phyloP scores from a whole-genome alignment of 2,329 filamentous ascomycete genomes.

The Paecilomyces variotii region DNA sequence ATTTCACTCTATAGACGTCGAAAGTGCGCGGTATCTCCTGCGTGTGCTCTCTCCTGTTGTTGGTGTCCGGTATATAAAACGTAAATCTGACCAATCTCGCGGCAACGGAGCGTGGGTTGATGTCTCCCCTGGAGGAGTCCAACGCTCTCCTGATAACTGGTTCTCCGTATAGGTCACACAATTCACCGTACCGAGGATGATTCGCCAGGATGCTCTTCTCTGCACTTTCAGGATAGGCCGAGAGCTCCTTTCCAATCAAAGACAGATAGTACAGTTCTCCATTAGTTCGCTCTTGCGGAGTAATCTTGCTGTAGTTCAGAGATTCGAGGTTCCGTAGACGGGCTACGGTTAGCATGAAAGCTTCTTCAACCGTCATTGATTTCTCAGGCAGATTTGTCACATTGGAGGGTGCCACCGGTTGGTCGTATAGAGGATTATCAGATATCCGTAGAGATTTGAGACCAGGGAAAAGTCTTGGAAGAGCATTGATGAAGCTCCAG shows the following conservation, averaged over 20 bases:
- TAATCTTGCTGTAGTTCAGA: constrained; percentile 56
- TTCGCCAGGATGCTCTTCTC: constrained; percentile 46
- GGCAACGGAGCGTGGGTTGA: constrained; percentile 75
- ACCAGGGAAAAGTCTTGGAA: constrained; percentile 62
- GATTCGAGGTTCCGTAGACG: constrained; percentile 59
- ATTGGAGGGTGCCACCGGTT: constrained; percentile 24
- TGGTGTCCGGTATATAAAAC: constrained; percentile 45
- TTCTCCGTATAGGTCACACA: constrained; percentile 70
- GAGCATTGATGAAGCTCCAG: constrained; percentile 67
- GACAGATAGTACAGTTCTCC: constrained; percentile 92
- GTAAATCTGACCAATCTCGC: constrained; percentile 60
- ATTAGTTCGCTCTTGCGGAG: constrained; percentile 66
- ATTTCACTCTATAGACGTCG: constrained; percentile 74
- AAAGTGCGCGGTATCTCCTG: constrained; percentile 64
- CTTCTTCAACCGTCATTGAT: constrained; percentile 58
- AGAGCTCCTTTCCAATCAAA: constrained; percentile 70
- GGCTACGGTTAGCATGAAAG: constrained; percentile 80
- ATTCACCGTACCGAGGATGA: constrained; percentile 64
- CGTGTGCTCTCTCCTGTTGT: constrained; percentile 10
- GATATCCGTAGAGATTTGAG: constrained; percentile 69
- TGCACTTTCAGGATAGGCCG: constrained; percentile 32
- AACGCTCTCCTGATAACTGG: constrained; percentile 54
- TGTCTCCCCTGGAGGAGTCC: constrained; percentile 22
- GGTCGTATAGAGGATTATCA: constrained; percentile 75
- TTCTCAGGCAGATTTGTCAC: constrained; percentile 33